Percentiles rank a stretch among this genome's conserved stretches.
Evolutionary conservation across 108 stramenopile species (phyloP).

Genomic region (Pseudonitzschia delicatissima): DNA sequence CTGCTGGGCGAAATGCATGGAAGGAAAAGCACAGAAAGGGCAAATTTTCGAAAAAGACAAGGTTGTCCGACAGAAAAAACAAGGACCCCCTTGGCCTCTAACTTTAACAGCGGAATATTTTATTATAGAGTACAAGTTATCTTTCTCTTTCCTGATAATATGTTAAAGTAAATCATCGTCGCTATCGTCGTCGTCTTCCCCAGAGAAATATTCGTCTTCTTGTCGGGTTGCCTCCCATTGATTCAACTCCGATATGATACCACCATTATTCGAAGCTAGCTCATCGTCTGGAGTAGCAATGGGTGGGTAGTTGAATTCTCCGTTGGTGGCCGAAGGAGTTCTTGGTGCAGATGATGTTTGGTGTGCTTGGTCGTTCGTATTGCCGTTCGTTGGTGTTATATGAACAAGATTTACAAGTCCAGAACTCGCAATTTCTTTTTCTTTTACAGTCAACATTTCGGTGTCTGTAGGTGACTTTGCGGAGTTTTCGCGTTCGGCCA

Average conservation of each 20-base stretch:
- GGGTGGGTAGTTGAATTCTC: not conserved
- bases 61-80: constrained; percentile 41
- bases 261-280: constrained; percentile 13
- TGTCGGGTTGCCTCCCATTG: not conserved
- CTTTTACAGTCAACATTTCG: constrained; percentile 14
- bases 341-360: not conserved
- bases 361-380: not conserved
- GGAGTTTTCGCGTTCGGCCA: not conserved
- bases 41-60: constrained; percentile 64
- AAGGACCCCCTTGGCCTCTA: constrained; percentile 48
- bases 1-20: constrained; percentile 88
- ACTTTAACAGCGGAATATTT: too few species aligned
- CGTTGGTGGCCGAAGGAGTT: not conserved
- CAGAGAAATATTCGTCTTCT: constrained; percentile 13
- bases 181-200: constrained; percentile 29
- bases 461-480: not conserved
- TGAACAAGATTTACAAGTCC: not conserved
- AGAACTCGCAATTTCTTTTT: constrained; percentile 18
- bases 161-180: constrained; percentile 52
- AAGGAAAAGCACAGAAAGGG: constrained; percentile 92
- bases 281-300: not conserved
- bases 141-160: too few species aligned
- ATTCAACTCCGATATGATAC: not conserved
- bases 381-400: not conserved
- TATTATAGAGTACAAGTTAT: too few species aligned